phyloP scores from a whole-genome alignment of 2,329 filamentous ascomycete genomes.

The Clonostachys chloroleuca region DNA sequence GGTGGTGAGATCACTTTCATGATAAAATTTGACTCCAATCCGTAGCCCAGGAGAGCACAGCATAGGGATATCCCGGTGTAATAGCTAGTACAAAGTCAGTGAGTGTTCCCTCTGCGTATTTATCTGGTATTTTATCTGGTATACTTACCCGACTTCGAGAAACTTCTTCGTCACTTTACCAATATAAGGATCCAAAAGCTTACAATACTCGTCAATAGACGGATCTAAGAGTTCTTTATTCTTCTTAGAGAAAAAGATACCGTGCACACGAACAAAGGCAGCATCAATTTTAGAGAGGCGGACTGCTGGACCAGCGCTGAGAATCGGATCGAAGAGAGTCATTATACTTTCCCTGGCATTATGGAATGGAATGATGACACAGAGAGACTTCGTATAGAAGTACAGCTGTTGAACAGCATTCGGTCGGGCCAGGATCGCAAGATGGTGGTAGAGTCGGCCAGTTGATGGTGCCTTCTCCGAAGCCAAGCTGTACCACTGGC shows the following conservation, averaged over 20 bases:
- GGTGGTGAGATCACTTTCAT: conserved; percentile 30
- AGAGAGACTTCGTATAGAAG: conserved; percentile 68
- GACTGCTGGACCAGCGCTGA: conserved; percentile 26
- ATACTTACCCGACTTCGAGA: conserved; percentile 38
- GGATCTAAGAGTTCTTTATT: conserved; percentile 36
- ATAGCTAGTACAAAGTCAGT: conserved; percentile 14
- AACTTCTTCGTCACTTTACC: conserved; percentile 42
- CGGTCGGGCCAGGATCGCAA: conserved; percentile 73
- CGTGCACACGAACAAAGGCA: conserved; percentile 60
- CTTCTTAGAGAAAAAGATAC: conserved; percentile 54
- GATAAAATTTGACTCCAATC: conserved; percentile 36
- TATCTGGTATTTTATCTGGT: not conserved
- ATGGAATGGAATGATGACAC: conserved; percentile 60
- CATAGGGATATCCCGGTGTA: conserved; percentile 20
- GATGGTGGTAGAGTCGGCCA: conserved; percentile 81
- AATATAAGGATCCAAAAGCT: conserved; percentile 53
- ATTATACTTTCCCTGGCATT: conserved; percentile 67
- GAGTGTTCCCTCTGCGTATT: not conserved
- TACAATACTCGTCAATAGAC: conserved; percentile 43
- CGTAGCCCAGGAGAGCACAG: conserved; percentile 26
- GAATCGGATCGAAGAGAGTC: conserved; percentile 61
- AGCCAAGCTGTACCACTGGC: conserved; percentile 81
- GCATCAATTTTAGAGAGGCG: conserved; percentile 41
- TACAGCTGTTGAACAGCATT: conserved; percentile 68
- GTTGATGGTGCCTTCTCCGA: conserved; percentile 71